Evolutionary conservation across 2,329 filamentous ascomycete species (phyloP), one percentile per base, ranked within the genome.

Genomic region (Didymella pomorum): DNA sequence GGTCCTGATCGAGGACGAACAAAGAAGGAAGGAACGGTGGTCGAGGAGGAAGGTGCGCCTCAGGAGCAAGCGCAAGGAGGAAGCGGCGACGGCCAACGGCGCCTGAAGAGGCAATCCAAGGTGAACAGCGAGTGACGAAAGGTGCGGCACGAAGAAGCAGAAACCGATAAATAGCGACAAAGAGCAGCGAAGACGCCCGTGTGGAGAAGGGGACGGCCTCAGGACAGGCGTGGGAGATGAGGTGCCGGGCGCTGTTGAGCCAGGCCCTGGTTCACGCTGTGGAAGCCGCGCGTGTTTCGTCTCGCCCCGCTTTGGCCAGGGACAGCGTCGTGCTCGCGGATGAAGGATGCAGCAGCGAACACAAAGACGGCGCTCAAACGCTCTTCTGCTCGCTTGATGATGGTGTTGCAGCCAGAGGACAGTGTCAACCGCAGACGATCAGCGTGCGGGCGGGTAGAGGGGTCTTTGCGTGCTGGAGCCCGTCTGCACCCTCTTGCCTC

Each of bases 241-340:
- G 49, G 44, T 42, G 44, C 47, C 35, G 45, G 46, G 48, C 48
- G 55, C 52, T 60, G 57, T 54, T 55, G 52, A 54, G 39, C 45
- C 46, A 26, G 51, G 51, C 46, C 56, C 56, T 43, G 57, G 52
- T 56, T 51, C 41, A 52, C 52, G 43, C 47, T 52, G 57, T 55
- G 43, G 42, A 31, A 55, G 57, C 58, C 58, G 58, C 58, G 58
- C 48, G 48, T 60, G 57, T 60, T 60, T 56, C 52, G 58, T 57
- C 52, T 50, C 37, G 58, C 43, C 56, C n/a, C 48, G 52, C 52
- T 60, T 35, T 35, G 31, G 16, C 31, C 31, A 35, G 31, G 35
- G 35, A 39, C 35, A 33, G 53, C 35, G 48, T 49, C 46, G 56
- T 55, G 57, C 51, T 37, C 51, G 47, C 47, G 52, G 57, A 48